Evolutionary conservation across 768 basidiomycete species (phyloP).

Genomic region (Suillus fuscotomentosus): DNA sequence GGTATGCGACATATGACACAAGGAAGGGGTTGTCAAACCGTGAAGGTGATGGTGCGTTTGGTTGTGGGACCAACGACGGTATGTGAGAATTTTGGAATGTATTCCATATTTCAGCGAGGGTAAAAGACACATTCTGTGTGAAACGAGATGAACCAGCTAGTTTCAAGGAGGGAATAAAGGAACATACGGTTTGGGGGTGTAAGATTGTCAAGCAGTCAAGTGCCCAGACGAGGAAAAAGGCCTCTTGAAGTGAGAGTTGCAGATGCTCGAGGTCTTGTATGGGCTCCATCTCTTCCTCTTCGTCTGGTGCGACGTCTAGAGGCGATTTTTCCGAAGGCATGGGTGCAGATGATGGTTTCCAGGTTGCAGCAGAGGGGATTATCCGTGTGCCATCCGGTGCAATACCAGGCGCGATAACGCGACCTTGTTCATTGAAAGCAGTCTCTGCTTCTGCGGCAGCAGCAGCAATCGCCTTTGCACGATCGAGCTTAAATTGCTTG

Average conservation of each 20-base stretch:
- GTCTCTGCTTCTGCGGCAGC: slow-evolving; percentile 79
- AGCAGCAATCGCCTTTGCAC: slow-evolving; percentile 83
- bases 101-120: slow-evolving; percentile 58
- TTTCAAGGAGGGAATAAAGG: slow-evolving; percentile 10
- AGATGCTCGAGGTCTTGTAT: slow-evolving; percentile 84
- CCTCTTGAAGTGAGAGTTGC: slow-evolving; percentile 85
- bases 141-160: not conserved
- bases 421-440: slow-evolving; percentile 69
- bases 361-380: slow-evolving; percentile 81
- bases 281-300: slow-evolving; percentile 46
- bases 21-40: slow-evolving; percentile 92
- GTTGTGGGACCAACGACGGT: slow-evolving; percentile 35
- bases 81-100: slow-evolving; percentile 59
- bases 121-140: slow-evolving; percentile 51
- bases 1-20: slow-evolving; percentile 85
- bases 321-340: slow-evolving; percentile 13
- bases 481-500: slow-evolving; percentile 89
- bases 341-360: slow-evolving; percentile 51
- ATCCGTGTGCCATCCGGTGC: slow-evolving; percentile 43
- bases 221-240: slow-evolving; percentile 85
- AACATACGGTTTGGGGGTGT: slow-evolving; percentile 61
- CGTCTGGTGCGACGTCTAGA: slow-evolving; percentile 33
- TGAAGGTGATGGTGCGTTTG: slow-evolving; percentile 25
- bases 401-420: slow-evolving; percentile 57
- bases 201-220: slow-evolving; percentile 77